A percentile compares a stretch with the other conserved stretches of the same genome.
Evolutionary conservation across 169 alveolate genomes (phyloP).

Genomic region (Babesia ovata): DNA sequence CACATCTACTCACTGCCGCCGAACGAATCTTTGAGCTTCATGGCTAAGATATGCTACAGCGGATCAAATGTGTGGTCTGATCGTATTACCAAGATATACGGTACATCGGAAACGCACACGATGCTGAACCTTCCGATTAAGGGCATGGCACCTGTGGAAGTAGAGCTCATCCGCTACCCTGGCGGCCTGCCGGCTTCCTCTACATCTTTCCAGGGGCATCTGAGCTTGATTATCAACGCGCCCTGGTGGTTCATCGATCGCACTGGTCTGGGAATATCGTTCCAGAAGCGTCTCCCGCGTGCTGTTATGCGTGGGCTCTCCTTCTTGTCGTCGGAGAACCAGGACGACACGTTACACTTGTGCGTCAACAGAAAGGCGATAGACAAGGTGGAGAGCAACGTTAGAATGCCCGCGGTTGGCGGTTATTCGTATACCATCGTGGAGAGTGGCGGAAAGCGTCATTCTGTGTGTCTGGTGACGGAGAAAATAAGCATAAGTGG

Average conservation of each 20-base stretch:
- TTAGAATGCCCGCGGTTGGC: slow-evolving; percentile 79
- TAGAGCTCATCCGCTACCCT: slow-evolving; percentile 70
- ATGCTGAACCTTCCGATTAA: slow-evolving; percentile 36
- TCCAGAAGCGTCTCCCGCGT: slow-evolving; percentile 70
- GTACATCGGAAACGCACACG: slow-evolving; percentile 63
- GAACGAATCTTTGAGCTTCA: slow-evolving; percentile 48
- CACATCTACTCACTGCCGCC: slow-evolving; percentile 69
- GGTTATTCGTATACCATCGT: slow-evolving; percentile 78
- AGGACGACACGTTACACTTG: slow-evolving; percentile 33
- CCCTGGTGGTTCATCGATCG: slow-evolving; percentile 85
- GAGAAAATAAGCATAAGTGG: slow-evolving; percentile 77
- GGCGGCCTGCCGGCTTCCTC: slow-evolving; percentile 59
- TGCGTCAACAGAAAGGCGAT: slow-evolving; percentile 20
- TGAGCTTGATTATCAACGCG: slow-evolving; percentile 71
- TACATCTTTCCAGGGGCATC: slow-evolving; percentile 57
- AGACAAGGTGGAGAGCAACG: slow-evolving; percentile 27
- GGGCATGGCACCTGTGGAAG: slow-evolving; percentile 69
- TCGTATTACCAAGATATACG: slow-evolving; percentile 58
- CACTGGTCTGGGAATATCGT: slow-evolving; percentile 81
- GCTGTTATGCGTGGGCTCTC: slow-evolving; percentile 77
- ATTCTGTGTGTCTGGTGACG: slow-evolving; percentile 79
- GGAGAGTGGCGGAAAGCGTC: slow-evolving; percentile 70
- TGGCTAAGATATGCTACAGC: slow-evolving; percentile 31
- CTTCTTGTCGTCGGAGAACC: slow-evolving; percentile 61
- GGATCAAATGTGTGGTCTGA: slow-evolving; percentile 48